Evolutionary conservation across 2,329 filamentous ascomycete species (phyloP).

Genomic region (Sporothrix protearum): DNA sequence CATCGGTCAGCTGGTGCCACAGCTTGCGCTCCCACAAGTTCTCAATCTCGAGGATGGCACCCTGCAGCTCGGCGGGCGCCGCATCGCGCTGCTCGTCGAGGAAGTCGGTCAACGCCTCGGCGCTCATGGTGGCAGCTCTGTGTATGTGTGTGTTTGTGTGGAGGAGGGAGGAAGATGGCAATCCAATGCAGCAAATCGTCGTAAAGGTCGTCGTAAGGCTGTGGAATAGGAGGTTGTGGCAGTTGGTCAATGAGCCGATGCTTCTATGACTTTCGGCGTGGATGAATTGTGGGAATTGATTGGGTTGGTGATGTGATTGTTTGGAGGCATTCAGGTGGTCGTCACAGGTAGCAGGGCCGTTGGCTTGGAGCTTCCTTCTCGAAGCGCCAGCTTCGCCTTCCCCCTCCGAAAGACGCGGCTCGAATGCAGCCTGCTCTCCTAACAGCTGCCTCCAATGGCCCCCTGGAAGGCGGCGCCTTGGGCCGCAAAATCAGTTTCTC

Average conservation of each 20-base stretch:
- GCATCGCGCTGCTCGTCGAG: slow-evolving; percentile 84
- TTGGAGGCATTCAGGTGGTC: slow-evolving; percentile 5
- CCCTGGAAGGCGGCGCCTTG: neutral
- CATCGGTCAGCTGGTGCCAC: slow-evolving; percentile 96
- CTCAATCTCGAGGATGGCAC: slow-evolving; percentile 86
- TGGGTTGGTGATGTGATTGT: slow-evolving; percentile 14
- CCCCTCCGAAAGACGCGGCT: slow-evolving; percentile 38
- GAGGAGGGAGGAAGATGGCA: neutral
- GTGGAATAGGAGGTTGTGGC: neutral
- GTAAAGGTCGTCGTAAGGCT: neutral
- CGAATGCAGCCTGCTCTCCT: slow-evolving; percentile 40
- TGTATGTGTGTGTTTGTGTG: neutral
- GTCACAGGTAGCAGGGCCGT: neutral
- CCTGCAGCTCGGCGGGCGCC: slow-evolving; percentile 82
- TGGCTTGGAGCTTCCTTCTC: slow-evolving; percentile 22
- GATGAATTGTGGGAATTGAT: slow-evolving; percentile 1
- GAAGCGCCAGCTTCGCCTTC: slow-evolving; percentile 18
- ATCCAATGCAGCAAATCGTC: neutral
- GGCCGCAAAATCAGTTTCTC: slow-evolving; percentile 26
- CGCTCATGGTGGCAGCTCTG: slow-evolving; percentile 60
- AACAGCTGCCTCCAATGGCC: slow-evolving; percentile 14
- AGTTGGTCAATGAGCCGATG: neutral
- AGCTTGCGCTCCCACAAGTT: slow-evolving; percentile 97
- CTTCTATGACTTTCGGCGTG: slow-evolving; percentile 14
- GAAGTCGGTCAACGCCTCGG: slow-evolving; percentile 86